These are phyloP conservation scores for Trichoderma semiorbis DNA, from an alignment of 2,329 filamentous ascomycete species.

Conservation along the genomic window DNA sequence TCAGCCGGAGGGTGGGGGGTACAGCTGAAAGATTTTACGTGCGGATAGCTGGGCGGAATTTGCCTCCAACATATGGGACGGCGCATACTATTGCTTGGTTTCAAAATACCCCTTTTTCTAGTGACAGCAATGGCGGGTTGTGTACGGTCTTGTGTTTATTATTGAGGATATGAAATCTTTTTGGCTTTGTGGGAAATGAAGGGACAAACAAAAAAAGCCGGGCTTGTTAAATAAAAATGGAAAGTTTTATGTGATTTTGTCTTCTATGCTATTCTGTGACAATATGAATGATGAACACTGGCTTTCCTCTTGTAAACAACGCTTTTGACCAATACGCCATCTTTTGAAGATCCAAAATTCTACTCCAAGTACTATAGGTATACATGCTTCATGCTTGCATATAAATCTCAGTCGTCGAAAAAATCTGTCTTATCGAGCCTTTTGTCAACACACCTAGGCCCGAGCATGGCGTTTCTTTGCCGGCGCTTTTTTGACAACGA, in stretches of 20 bases:
- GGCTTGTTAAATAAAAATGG: neutral
- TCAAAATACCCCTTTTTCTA: slow-evolving; percentile 6
- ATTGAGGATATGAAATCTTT: neutral
- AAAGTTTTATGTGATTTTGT: neutral
- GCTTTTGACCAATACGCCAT: neutral
- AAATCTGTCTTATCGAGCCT: neutral
- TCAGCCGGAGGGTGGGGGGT: neutral
- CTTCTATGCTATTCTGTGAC: neutral
- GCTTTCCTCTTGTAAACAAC: neutral
- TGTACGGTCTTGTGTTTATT: neutral
- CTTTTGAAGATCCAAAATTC: neutral
- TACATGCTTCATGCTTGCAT: neutral
- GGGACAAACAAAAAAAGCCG: neutral
- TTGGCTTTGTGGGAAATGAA: neutral
- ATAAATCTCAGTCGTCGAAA: neutral
- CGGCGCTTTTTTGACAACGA: neutral
- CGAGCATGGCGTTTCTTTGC: neutral
- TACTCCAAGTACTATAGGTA: neutral
- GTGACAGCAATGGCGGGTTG: neutral
- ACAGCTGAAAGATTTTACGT: neutral
- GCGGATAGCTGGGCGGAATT: neutral
- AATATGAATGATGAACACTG: neutral
- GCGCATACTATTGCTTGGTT: slow-evolving; percentile 14
- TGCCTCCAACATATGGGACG: slow-evolving; percentile 10
- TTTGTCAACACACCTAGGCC: neutral